Evolutionary conservation across 495 filamentous ascomycete genomes (phyloP).

Genomic region (Penicillium lagena): DNA sequence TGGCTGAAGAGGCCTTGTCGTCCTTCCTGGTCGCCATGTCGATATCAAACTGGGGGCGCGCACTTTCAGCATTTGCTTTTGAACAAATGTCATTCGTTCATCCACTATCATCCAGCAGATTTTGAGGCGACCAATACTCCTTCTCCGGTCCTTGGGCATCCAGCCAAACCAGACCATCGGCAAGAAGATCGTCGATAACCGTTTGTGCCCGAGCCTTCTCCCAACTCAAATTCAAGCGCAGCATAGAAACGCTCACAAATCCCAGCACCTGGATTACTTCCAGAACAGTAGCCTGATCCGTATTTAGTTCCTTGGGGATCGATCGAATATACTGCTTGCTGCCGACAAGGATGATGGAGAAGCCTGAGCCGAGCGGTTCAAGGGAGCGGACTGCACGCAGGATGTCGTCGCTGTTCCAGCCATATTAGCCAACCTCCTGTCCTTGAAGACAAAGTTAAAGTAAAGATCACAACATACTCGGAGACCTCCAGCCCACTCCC

Average conservation of each 20-base stretch:
- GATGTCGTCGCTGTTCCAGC: slow-evolving; percentile 69
- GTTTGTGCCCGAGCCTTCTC: slow-evolving; percentile 77
- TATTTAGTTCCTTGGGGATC: slow-evolving; percentile 93
- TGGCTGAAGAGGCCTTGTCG: no score
- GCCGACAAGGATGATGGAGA: slow-evolving; percentile 75
- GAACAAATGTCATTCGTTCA: slow-evolving; percentile 12
- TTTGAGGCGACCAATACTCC: slow-evolving; percentile 89
- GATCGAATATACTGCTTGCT: slow-evolving; percentile 83
- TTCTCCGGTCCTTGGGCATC: slow-evolving; percentile 80
- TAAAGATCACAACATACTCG: slow-evolving; percentile 33
- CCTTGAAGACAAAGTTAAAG: not conserved
- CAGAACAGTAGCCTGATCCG: slow-evolving; percentile 85
- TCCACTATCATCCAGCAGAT: slow-evolving; percentile 34
- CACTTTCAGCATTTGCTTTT: not conserved
- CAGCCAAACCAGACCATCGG: slow-evolving; percentile 90
- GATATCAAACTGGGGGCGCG: not conserved
- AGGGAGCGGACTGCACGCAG: slow-evolving; percentile 83
- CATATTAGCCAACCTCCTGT: not conserved
- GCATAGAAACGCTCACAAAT: slow-evolving; percentile 85
- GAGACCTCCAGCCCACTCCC: slow-evolving; percentile 67
- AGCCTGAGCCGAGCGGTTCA: slow-evolving; percentile 80
- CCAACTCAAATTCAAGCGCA: slow-evolving; percentile 87
- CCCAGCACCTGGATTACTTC: slow-evolving; percentile 83
- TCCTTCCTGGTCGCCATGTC: not conserved
- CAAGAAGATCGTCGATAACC: slow-evolving; percentile 83